phyloP scores from a whole-genome alignment of 257 asterid genomes.

The Marsdenia floribunda region DNA sequence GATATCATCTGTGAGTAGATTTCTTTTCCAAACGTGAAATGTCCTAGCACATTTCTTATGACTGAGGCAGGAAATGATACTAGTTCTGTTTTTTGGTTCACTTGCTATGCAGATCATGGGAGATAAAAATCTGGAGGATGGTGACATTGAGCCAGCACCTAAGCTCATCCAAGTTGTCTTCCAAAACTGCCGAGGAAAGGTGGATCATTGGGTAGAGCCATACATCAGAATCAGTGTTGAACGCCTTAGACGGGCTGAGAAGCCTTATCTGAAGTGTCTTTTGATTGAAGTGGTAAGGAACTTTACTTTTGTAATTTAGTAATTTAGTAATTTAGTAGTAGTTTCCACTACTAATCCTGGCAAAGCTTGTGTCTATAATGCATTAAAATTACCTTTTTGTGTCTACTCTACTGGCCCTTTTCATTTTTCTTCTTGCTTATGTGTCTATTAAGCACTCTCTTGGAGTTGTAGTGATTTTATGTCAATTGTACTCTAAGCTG shows the following conservation, averaged over 20 bases:
- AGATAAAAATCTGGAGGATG: conserved; percentile 85
- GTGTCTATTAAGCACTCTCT: background rate
- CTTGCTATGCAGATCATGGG: conserved; percentile 63
- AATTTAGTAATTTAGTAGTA: background rate
- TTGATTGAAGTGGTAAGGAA: conserved; percentile 81
- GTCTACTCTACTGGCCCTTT: background rate
- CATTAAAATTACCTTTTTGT: background rate
- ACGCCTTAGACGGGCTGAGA: conserved; percentile 76
- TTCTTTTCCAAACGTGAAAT: background rate
- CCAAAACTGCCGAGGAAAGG: conserved; percentile 91
- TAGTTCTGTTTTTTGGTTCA: conserved; percentile 11
- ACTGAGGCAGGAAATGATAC: conserved; percentile 5
- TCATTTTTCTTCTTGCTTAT: background rate
- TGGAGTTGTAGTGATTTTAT: background rate
- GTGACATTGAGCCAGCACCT: conserved; percentile 97
- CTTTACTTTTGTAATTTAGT: background rate
- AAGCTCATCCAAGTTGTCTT: conserved; percentile 91
- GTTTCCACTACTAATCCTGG: background rate
- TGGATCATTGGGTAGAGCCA: conserved; percentile 97
- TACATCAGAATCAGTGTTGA: conserved; percentile 70
- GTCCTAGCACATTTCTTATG: conserved; percentile 1
- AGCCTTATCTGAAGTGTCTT: conserved; percentile 71
- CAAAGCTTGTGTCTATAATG: background rate
- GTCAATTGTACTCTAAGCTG: background rate
- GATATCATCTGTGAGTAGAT: conserved; percentile 78